phyloP scores from a whole-genome alignment of 2,329 filamentous ascomycete genomes.

The Cordyceps cateniannulata region DNA sequence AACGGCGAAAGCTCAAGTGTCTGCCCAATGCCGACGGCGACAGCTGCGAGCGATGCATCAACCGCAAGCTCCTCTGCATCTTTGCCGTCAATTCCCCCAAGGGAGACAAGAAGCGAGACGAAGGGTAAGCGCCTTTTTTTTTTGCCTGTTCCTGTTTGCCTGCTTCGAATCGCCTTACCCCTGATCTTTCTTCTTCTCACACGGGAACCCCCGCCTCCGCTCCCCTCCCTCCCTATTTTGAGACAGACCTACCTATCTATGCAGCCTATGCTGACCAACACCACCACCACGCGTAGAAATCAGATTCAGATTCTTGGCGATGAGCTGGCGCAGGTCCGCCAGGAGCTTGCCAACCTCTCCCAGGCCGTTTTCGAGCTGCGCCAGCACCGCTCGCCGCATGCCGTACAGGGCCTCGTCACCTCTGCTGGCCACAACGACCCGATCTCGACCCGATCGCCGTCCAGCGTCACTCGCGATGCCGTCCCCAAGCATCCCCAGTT shows the following conservation, averaged over 20 bases:
- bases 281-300: neutral
- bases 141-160: neutral
- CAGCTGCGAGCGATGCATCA: constrained; percentile 26
- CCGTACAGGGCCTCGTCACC: neutral
- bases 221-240: neutral
- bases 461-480: constrained; percentile 8
- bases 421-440: constrained; percentile 1
- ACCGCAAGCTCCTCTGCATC: constrained; percentile 21
- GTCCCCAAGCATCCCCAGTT: constrained; percentile 29
- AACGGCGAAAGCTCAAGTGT: constrained; percentile 36
- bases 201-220: neutral
- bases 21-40: constrained; percentile 20
- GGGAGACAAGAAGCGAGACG: constrained; percentile 17
- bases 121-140: constrained; percentile 15
- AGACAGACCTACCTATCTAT: no score
- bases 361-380: constrained; percentile 21
- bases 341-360: constrained; percentile 25
- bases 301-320: constrained; percentile 20
- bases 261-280: no score
- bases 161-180: neutral
- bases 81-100: constrained; percentile 20
- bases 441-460: constrained; percentile 9
- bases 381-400: constrained; percentile 15
- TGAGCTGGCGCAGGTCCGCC: constrained; percentile 23
- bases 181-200: neutral